Percentiles rank a stretch among this genome's conserved stretches.
Conservation (phyloP, 139 green algal species). For the Nannochloris sp. region DNA sequence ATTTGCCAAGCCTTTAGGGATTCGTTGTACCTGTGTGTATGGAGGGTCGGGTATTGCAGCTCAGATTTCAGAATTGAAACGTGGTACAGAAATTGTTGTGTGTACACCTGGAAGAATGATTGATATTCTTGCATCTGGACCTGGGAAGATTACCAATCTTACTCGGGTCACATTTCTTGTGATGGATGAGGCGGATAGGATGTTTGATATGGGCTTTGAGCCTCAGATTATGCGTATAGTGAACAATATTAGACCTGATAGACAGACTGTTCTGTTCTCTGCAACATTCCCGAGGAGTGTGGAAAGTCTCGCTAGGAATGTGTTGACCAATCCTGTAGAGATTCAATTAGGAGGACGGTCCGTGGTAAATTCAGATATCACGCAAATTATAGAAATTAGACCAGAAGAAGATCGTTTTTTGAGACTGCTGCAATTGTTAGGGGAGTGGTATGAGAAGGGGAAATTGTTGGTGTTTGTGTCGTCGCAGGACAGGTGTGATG, state of each 20-base stretch:
- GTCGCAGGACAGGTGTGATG: constrained; percentile 87
- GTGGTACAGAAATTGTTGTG: constrained; percentile 76
- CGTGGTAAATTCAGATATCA: constrained; percentile 94
- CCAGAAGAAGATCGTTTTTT: constrained; percentile 82
- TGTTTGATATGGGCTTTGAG: constrained; percentile 99
- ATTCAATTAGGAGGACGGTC: constrained; percentile 76
- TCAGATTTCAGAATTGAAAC: constrained; percentile 93
- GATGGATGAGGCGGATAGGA: constrained; percentile 96
- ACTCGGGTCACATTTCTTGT: constrained; percentile 93
- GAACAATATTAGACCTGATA: constrained; percentile 80
- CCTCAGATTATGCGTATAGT: constrained; percentile 76
- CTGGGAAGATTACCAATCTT: constrained; percentile 93
- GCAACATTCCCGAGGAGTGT: constrained; percentile 89
- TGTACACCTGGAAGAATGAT: constrained; percentile 98
- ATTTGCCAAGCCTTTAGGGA: constrained; percentile 56
- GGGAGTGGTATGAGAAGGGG: constrained; percentile 76
- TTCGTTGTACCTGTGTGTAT: constrained; percentile 74
- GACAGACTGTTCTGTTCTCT: constrained; percentile 96
- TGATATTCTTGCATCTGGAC: constrained; percentile 83
- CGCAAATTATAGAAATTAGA: constrained; percentile 85
- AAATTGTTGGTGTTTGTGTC: constrained; percentile 85
- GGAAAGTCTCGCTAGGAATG: constrained; percentile 63
- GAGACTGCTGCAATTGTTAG: constrained; percentile 88
- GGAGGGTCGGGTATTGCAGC: constrained; percentile 79
- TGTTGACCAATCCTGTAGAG: constrained; percentile 66